These are phyloP conservation scores for Leucocoprinus birnbaumii DNA, from an alignment of 768 basidiomycete species.

Conservation along the genomic window DNA sequence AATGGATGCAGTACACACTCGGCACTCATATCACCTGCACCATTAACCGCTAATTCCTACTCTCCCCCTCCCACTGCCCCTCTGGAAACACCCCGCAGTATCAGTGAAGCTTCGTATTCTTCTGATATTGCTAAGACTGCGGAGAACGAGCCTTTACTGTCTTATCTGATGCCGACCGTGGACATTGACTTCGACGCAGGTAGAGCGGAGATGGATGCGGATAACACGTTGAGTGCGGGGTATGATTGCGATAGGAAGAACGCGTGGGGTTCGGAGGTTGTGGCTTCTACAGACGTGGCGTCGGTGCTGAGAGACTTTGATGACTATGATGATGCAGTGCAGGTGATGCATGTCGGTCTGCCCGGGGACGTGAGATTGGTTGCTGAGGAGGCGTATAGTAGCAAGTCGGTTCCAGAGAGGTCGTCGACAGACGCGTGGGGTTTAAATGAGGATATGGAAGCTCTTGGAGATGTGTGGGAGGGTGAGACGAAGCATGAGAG, in stretches of 20 bases:
- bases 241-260: background rate
- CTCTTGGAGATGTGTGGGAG: background rate
- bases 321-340: too few relatives aligned
- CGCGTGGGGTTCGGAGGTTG: slow-evolving; percentile 4
- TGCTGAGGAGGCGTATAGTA: background rate
- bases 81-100: background rate
- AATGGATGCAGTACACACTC: background rate
- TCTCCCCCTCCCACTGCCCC: slow-evolving; percentile 3
- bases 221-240: background rate
- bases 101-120: slow-evolving; percentile 1
- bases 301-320: slow-evolving; percentile 2
- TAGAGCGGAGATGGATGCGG: background rate
- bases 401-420: background rate
- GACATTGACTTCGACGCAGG: too few relatives aligned
- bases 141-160: background rate
- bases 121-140: slow-evolving; percentile 7
- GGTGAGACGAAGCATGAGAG: background rate
- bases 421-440: slow-evolving; percentile 1
- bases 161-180: slow-evolving; percentile 1
- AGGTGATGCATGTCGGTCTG: too few relatives aligned
- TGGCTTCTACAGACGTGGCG: background rate
- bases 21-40: slow-evolving; percentile 1
- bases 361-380: background rate
- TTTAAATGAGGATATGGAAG: slow-evolving; percentile 7
- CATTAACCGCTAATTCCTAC: slow-evolving; percentile 1